Base-by-base conservation (phyloP, 208 protist genomes). In the Trypanosoma scelopori region DNA sequence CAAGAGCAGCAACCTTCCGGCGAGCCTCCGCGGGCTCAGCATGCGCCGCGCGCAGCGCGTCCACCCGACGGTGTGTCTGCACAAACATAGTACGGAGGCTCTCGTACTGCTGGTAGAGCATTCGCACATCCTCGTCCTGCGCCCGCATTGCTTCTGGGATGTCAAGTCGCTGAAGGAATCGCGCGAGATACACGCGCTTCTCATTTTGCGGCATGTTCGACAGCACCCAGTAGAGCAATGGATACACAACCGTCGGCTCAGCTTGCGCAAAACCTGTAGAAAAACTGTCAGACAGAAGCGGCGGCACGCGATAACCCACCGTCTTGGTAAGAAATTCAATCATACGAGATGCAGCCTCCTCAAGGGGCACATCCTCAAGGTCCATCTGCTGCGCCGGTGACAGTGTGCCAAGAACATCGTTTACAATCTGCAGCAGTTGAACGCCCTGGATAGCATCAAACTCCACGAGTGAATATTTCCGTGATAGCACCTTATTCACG, bases 111-210 rank as follows among this genome's bases (percentile, higher is more conserved):
- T 78, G 81, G 74, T 77, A 93, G 23, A 97, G 74, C 16, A 69
- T 74, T 0, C 89, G 80, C 47, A 97, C 87, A 66, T 94, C 92
- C 62, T 97, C 91, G 61, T 97, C 92, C 67, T 90, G 84, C 4
- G 84, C 84, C 28, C 81, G 83, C 56, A 97, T 85, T 51, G 87
- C 81, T 22, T 97, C 89, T 6, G 89, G 89, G 42, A 97, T 83
- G 25, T 97, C 87, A 20, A 95, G 58, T 30, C 79, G 78, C 66
- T 94, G 85, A 50, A 97, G 78, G 66, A 95, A 97, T 23, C 88
- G 80, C 4, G 92, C 58, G 30, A 97, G 79, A 74, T 97, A 97
- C 5, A 97, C 92, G 43, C 92, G 92, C 81, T 95, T 97, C 53
- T 81, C 73, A 58, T 94, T 94, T 46, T 90, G 77, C 18, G 82